Base-by-base conservation (phyloP, 768 basidiomycete genomes). In the Lactarius pseudohatsudake region DNA sequence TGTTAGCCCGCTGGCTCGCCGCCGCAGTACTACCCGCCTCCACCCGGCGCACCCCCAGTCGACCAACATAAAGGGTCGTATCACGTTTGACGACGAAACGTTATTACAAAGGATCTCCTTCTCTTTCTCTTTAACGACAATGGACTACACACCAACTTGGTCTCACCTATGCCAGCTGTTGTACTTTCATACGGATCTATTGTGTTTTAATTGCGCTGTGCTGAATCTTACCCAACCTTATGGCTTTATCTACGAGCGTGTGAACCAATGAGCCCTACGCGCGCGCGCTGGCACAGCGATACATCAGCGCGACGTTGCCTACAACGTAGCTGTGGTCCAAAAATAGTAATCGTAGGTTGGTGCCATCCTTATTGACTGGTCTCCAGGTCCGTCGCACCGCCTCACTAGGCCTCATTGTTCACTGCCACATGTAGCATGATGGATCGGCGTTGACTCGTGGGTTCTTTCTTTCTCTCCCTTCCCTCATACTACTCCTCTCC, bases 11-110 rank as follows among this genome's bases (percentile, higher is more conserved):
- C 22, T 22, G 2, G 7, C 43, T 36, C 41, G 11, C 60, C 61
- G 6, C 65, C 65, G 4, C 60, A 66, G 55, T 66, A 66, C 22
- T 58, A 58, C 55, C 20, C 45, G 1, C 55, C 65, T 2, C 65
- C 65, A 18, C 43, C 60, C 3, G 65, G 65, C 5, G 20, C 60
- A 2, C 65, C 65, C 9, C 59, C 57, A 13, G 11, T n/a, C 22
- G 20, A 36, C 0, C 32, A 40, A 3, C 2, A 11, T 7, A 58
- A 34, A 11, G 18, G 8, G n/a, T 6, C 15, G 2, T 32, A 57
- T 36, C 8, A 57, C 9, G n/a, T 36, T 38, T 7, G 34, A 50
- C 2, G 22, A 22, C 3, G n/a, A n/a, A n/a, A 30, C 11, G 2
- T 62, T 32, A 43, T 32, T 18, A 3, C 10, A 20, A n/a, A 8